phyloP scores from a whole-genome alignment of 176 grass and related monocot genomes.

The Cenchrus purpureus region DNA sequence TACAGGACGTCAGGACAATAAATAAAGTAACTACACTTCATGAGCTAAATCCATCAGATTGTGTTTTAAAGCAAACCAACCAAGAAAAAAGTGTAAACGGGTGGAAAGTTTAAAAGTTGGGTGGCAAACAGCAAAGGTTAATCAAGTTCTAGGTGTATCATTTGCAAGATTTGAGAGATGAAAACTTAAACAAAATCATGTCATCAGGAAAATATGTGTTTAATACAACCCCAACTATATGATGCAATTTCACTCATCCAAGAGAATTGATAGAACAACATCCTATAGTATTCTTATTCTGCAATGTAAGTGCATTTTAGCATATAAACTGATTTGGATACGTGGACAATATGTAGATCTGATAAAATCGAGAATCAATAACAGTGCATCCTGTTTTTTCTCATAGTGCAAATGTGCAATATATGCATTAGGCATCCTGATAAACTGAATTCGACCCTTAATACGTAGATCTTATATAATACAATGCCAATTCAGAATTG shows the following conservation, averaged over 20 bases:
- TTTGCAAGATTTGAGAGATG: conserved; percentile 28
- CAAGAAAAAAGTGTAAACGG: not conserved
- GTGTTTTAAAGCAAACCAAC: not conserved
- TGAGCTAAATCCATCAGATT: not conserved
- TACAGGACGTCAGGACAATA: conserved; percentile 2
- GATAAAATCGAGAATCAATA: not conserved
- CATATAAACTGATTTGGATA: not conserved
- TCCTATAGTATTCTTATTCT: conserved; percentile 8
- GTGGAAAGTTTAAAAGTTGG: not conserved
- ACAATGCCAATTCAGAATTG: not conserved
- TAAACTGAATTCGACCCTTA: not conserved
- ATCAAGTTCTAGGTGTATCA: not conserved
- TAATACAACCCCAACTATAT: not conserved
- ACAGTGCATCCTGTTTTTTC: not conserved
- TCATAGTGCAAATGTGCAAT: not conserved
- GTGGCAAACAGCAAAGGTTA: not conserved
- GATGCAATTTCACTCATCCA: not conserved
- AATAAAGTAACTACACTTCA: not conserved
- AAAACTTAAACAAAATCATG: not conserved
- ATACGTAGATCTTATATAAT: not conserved
- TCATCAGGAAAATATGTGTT: not conserved
- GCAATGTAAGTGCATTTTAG: not conserved
- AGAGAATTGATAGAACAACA: not conserved
- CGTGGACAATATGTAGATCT: not conserved
- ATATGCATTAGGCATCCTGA: not conserved